A percentile compares a stretch with the other conserved stretches of the same genome.
phyloP scores from a whole-genome alignment of 2,329 filamentous ascomycete genomes.

The Orbilia ellipsospora region DNA sequence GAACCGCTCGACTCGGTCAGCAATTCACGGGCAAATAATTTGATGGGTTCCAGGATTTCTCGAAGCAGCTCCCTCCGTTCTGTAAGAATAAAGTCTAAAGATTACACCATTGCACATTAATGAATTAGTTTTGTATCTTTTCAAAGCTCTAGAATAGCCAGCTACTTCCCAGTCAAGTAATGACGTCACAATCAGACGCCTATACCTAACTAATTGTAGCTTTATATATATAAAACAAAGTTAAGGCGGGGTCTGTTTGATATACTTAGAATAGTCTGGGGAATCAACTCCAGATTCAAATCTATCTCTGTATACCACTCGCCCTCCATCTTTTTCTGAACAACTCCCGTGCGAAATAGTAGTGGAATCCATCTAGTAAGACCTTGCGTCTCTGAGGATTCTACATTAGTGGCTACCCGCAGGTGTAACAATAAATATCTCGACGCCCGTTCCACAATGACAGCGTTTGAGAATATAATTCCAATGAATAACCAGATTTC shows the following conservation, averaged over 20 bases:
- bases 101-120: too few relatives aligned
- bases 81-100: conserved; percentile 6
- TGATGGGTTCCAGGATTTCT: conserved; percentile 6
- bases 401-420: not conserved
- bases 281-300: conserved; percentile 11
- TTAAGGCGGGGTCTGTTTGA: not conserved
- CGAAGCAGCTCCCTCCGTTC: not conserved
- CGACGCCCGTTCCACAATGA: conserved; percentile 9
- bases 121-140: not conserved
- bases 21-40: not conserved
- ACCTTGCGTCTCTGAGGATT: too few relatives aligned
- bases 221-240: not conserved
- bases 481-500: conserved; percentile 30
- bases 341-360: not conserved
- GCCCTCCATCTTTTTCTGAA: not conserved
- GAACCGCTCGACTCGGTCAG: not conserved
- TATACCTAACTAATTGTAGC: not conserved
- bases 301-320: not conserved
- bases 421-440: conserved; percentile 7
- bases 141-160: not conserved
- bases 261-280: conserved; percentile 21
- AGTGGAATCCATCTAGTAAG: not conserved
- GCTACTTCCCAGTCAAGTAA: too few relatives aligned
- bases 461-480: conserved; percentile 1
- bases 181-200: not conserved